Base-by-base conservation (phyloP, 805 yeast species). In the Ogataea paradorogensis region DNA sequence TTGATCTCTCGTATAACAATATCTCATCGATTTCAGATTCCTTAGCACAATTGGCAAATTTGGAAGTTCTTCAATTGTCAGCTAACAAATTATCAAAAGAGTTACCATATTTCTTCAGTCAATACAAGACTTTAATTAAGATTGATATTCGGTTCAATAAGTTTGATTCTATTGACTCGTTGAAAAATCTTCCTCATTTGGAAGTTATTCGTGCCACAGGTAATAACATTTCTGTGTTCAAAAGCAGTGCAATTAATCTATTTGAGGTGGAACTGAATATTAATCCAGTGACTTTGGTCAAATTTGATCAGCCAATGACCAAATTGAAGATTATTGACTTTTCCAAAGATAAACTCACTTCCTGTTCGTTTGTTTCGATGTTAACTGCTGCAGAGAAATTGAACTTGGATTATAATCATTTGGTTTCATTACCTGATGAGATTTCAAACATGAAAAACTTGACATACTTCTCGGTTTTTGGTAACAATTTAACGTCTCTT, bases 1-100 rank as follows among this genome's bases (percentile, higher is more conserved):
- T 93, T 47, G 95, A 91, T 56, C 56, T 91, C 30, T 85, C 96
- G 0, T 90, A 87, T 62, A 93, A 93, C 60, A 76, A 77, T 36
- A 74, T 93, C 21, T 62, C 71, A 2, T 43, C 44, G 2, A 50
- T 93, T 1, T 95, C 97, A 0, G 69, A 62, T 9, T 70, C 80
- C 3, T 71, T 88, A 23, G 76, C 79, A 11, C 67, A 73, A 15
- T 64, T 91, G 44, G 66, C 63, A 1, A 76, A 80, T 18, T 67
- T 93, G 30, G 80, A 80, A 33, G 80, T 78, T 45, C 70, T 91
- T 48, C 83, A 82, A 50, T 63, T 90, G 30, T 81, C 90, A 24
- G 87, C 89, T 40, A 90, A 90, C 55, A 73, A 70, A 41, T 65
- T 90, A 35, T 52, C 67, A 18, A 73, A 74, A 29, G 59, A 66